These are phyloP conservation scores for Stagonosporopsis tanaceti DNA, from an alignment of 2,329 filamentous ascomycete genomes.

Conservation along the genomic window DNA sequence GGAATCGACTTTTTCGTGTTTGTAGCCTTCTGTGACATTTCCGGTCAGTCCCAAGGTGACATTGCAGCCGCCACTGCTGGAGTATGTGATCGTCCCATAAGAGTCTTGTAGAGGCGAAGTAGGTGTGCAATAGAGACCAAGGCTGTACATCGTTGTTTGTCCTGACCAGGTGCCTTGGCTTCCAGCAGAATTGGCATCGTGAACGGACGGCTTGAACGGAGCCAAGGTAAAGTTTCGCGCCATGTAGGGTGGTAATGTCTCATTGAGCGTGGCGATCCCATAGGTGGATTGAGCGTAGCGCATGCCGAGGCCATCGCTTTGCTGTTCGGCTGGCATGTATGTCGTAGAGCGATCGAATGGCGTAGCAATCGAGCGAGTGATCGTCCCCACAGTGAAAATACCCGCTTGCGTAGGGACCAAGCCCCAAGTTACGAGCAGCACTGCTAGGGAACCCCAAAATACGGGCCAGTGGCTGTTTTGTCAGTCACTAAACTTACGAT, in stretches of 20 bases:
- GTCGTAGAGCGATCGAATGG: conserved; percentile 32
- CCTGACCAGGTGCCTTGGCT: conserved; percentile 4
- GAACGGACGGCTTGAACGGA: conserved; percentile 51
- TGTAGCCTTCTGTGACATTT: conserved; percentile 24
- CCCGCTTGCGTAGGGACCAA: conserved; percentile 65
- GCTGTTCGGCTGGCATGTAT: conserved; percentile 39
- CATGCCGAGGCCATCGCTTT: conserved; percentile 40
- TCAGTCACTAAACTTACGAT: conserved; percentile 4
- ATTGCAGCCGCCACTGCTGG: conserved; percentile 35
- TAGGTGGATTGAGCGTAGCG: conserved; percentile 57
- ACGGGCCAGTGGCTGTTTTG: conserved; percentile 61
- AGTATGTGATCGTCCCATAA: background rate
- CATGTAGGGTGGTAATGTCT: conserved; percentile 56
- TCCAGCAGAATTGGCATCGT: background rate
- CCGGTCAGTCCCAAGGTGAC: conserved; percentile 16
- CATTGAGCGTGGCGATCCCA: conserved; percentile 57
- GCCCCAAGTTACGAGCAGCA: conserved; percentile 63
- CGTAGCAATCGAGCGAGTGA: conserved; percentile 25
- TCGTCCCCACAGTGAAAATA: conserved; percentile 55
- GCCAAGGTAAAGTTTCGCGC: conserved; percentile 53
- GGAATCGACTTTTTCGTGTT: too few relatives aligned
- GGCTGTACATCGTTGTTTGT: background rate
- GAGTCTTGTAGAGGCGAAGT: background rate
- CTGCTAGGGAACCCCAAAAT: conserved; percentile 56
- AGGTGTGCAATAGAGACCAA: conserved; percentile 17